Evolutionary conservation across 805 yeast species (phyloP), one percentile per base, ranked within the genome.

Genomic region (Clavispora vitiphila): DNA sequence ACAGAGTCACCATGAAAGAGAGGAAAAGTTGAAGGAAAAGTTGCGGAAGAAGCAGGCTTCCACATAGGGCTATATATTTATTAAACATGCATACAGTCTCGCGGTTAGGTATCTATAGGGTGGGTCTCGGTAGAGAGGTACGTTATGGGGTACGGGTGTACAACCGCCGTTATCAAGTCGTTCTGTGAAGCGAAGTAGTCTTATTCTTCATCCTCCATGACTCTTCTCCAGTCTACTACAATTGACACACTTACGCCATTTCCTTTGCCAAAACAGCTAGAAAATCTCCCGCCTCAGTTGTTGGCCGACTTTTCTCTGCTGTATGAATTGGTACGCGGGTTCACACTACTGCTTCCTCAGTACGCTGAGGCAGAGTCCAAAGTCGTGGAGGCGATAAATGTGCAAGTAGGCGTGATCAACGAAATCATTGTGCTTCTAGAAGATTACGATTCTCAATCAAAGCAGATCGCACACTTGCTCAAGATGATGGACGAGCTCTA

Each of bases 211-310:
- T 3, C 11, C 21, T 4, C 19, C 19, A 29, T 29, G 32, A 9
- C 35, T 29, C 20, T 8, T 15, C 32, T 29, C 20, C 32, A 20
- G 18, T 39, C 37, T 12, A 15, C 38, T 4, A 37, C 43, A 12
- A n/a, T 50, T 9, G 41, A 38, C 11, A 34, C 36, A 11, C 42
- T 57, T 15, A 22, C 42, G 40, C 50, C 55, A 7, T 50, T 56
- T 27, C 65, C 67, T 6, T 46, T 65, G 8, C 70, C 68, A 5
- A 52, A 52, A 35, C 46, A 53, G 9, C 39, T 69, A 15, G 56
- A 51, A n/a, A 43, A 56, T 7, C 55, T 69, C 14, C 73, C 74
- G 6, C 38, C 39, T 4, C 41, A 50, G 8, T 46, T 56, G 18
- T 39, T 65, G 11, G 45, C 55, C 19, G 56, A 60, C 37, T 60